Base-by-base conservation (phyloP, 163 green algal genomes). In the Chlorella variabilis region DNA sequence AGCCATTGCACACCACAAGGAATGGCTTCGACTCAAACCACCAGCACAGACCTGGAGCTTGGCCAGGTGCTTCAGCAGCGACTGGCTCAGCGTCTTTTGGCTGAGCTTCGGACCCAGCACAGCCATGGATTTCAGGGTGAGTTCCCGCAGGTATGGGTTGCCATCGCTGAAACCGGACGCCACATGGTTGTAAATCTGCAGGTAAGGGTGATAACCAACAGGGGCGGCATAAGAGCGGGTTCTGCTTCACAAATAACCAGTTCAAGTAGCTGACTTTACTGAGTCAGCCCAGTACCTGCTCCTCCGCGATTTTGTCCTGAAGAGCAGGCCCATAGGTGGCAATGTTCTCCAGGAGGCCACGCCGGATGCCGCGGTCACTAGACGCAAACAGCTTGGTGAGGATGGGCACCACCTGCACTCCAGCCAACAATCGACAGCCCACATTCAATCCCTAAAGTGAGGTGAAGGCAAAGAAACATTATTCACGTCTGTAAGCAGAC, bases 71-170 rank as follows among this genome's bases (percentile, higher is more conserved):
- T 99, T 99, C 54, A 99, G 91, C 81, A 99, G 88, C 9, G 84
- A 89, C 56, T 94, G 85, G 49, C 88, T 95, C 34, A 99, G 87
- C 38, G 94, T 98, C 63, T 90, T 90, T 83, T 98, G 91, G 48
- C 75, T 91, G 45, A 99, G 90, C 86, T 98, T 98, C 73, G 97
- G 95, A 48, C 94, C 97, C 42, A 99, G 87, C 13, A 89, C 58
- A 15, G 97, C 89, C 84, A 98, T 97, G 78, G 84, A 90, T 84
- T 99, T 99, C 25, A 99, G 92, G 2, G 97, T 99, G 13, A 98
- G 90, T 92, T 99, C 97, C 0, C 97, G 83, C 54, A 99, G 90
- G 88, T 98, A 98, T 0, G 96, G 92, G 63, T 96, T 96, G 36
- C 79, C 85, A 79, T 99, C 95, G 0, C 77, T 90, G 83, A 99